Conservation (phyloP, 352 stramenopile genomes). For the Phytophthora palmivora region DNA sequence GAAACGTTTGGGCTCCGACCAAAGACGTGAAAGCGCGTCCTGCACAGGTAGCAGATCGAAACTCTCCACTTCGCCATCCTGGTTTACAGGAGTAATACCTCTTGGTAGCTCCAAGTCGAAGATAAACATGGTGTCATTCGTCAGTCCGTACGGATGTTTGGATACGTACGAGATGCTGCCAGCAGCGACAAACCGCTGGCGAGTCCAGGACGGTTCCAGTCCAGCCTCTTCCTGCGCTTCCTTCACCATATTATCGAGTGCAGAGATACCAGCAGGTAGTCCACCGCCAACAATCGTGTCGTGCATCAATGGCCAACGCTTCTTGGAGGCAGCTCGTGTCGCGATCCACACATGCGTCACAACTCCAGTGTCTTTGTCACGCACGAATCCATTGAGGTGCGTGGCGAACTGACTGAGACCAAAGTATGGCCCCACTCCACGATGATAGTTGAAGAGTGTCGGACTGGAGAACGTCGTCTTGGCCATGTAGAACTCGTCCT, state of each 20-base stretch:
- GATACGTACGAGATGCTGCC: constrained; percentile 67
- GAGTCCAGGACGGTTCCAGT: constrained; percentile 46
- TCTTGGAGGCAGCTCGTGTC: constrained; percentile 56
- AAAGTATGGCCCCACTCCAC: constrained; percentile 68
- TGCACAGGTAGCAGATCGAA: constrained; percentile 62
- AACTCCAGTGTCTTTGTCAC: constrained; percentile 23
- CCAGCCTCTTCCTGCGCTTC: constrained; percentile 71
- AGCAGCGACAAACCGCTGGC: constrained; percentile 37
- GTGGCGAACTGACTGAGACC: constrained; percentile 73
- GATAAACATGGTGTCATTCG: constrained; percentile 77
- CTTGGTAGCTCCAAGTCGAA: constrained; percentile 68
- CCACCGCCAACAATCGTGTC: constrained; percentile 75
- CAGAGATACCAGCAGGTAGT: constrained; percentile 52
- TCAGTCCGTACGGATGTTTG: constrained; percentile 60
- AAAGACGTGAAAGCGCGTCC: constrained; percentile 45
- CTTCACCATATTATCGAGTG: constrained; percentile 79
- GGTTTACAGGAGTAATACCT: constrained; percentile 45
- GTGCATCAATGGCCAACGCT: constrained; percentile 55
- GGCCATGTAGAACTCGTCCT: constrained; percentile 69
- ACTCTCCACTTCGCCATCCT: constrained; percentile 67
- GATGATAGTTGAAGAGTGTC: constrained; percentile 70
- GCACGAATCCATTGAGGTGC: constrained; percentile 77
- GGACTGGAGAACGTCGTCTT: constrained; percentile 50
- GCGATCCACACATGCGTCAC: constrained; percentile 72
- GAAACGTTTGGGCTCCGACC: constrained; percentile 59